Base-by-base conservation (phyloP, 305 asterid genomes). In the Caryopteris hybrid region DNA sequence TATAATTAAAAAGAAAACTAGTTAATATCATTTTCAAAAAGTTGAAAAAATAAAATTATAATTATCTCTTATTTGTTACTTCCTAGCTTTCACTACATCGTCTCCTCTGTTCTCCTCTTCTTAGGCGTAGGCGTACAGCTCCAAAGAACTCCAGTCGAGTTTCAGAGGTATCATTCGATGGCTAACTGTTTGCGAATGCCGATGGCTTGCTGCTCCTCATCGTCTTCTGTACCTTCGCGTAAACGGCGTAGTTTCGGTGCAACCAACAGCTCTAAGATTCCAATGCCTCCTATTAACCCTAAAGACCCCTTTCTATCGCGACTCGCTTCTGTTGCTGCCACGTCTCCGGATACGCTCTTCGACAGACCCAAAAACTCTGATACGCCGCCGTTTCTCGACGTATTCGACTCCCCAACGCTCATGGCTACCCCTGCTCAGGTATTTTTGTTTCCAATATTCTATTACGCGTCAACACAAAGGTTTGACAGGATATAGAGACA, bases 341-440 rank as follows among this genome's bases (percentile, higher is more conserved):
- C 73, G 20, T 79, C 88, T 45, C 95, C 98, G 23, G 95, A 86
- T 34, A 56, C 56, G 20, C 85, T 89, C 60, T 78, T 81, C 42
- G 80, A 81, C 57, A 85, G 86, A 51, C 78, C 88, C 10, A 73
- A 69, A 25, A 77, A 81, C 73, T 64, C 89, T 1, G 90, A 84
- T 54, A 66, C 63, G 63, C 96, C 83, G 33, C 96, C 98, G 8
- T 92, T 61, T 69, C 39, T 88, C 74, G 95, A 92, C 65, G 64
- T 88, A 5, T 89, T 83, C 62, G 85, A 89, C 66, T 83, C 92
- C 29, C 96, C 96, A 22, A 71, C 39, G 36, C 96, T 89, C 80
- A 89, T 92, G 96, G 97, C 98, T 22, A 78, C 96, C 10, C 95
- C 94, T 62, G 95, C 92, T 16, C 87, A 85, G 77, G 96, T 86